These are phyloP conservation scores for Pestalotiopsis sp. DNA, from an alignment of 2,329 filamentous ascomycete genomes.

Conservation along the genomic window DNA sequence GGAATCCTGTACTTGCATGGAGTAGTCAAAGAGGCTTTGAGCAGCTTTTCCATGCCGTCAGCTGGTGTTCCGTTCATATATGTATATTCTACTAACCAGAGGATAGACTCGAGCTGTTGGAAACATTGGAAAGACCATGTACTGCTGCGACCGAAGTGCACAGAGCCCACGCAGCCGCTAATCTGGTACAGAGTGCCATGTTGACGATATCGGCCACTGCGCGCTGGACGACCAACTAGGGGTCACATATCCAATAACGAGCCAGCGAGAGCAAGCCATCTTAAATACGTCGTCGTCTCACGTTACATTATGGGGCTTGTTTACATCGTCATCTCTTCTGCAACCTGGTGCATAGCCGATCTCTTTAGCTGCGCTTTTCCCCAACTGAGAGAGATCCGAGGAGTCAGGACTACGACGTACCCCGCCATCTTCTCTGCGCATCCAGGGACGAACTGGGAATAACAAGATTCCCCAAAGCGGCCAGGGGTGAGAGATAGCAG, in stretches of 20 bases:
- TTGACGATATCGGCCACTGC: background rate
- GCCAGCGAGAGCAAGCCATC: background rate
- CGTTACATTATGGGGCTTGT: constrained; percentile 6
- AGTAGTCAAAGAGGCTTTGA: constrained; percentile 40
- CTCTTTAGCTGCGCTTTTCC: background rate
- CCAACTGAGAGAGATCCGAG: background rate
- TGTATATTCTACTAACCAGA: background rate
- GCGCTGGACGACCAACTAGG: background rate
- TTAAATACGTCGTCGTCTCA: background rate
- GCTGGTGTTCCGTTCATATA: too few relatives aligned
- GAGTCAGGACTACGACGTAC: background rate
- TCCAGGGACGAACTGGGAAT: background rate
- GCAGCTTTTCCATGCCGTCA: constrained; percentile 26
- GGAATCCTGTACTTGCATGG: constrained; percentile 40
- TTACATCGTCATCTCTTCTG: constrained; percentile 1
- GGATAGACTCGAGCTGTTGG: background rate
- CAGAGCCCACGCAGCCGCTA: background rate
- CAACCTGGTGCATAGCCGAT: background rate
- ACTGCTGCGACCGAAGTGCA: background rate
- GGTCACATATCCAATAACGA: background rate
- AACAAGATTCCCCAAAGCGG: background rate
- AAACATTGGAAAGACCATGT: background rate
- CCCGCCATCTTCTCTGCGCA: background rate
- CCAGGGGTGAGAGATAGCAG: background rate
- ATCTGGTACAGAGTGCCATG: background rate